Base-by-base conservation (phyloP, 2,329 filamentous ascomycete species). In the Helotiales sp. region DNA sequence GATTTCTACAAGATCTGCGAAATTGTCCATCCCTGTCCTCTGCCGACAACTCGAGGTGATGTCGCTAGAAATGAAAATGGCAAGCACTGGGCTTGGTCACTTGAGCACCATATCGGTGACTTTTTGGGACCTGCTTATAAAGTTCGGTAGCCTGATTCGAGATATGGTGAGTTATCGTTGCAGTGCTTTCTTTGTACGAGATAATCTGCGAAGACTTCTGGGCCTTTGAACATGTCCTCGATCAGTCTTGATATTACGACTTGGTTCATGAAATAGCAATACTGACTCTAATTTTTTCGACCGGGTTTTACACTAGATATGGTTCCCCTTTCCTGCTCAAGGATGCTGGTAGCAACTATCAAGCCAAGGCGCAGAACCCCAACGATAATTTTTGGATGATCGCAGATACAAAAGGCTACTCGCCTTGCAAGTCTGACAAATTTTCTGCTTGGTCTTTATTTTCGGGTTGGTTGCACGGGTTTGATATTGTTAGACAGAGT, bases 1-100 rank as follows among this genome's bases (percentile, higher is more conserved):
- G n/a, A 22, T n/a, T 37, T 57, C 10, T 57, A 37, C 20, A 57
- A 57, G 52, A 37, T 57, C 30, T 57, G 52, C n/a, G 37, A 57
- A 11, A 22, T 8, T 11, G 17, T 24, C n/a, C 52, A 57, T 37
- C n/a, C 52, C 6, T 1, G 2, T 37, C 30, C 52, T 24, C 52
- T 57, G 6, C 32, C 52, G 6, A 57, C 52, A 1, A 57, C 15
- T 4, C 30, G 30, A 22, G 52, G 52, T 32, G 52, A 57, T 22
- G 30, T n/a, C 7, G 13, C 37, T 5, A 57, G 52, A 37, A 30
- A 57, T 57, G 30, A 57, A n/a, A 57, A 57, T 3, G 6, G 20
- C 7, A 22, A 57, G 7, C 37, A 24, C 32, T 57, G 52, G 52
- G 17, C 52, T 37, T 57, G 52, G 52, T 57, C 52, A 8, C 52